phyloP scores from a whole-genome alignment of 2,329 filamentous ascomycete species.

The Aureobasidium sp. region DNA sequence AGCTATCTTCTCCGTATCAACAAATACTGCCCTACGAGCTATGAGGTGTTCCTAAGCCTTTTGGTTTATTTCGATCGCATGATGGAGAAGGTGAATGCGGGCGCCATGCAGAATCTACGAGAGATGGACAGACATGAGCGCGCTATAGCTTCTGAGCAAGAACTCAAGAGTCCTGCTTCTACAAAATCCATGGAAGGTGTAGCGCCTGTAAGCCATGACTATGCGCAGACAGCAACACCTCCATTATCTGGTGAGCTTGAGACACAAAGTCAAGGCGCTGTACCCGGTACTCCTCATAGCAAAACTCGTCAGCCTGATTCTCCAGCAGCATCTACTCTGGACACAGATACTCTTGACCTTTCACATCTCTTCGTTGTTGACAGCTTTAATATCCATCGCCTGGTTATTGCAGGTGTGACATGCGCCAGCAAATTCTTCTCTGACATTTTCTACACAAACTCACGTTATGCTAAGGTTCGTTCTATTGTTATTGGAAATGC shows the following conservation, averaged over 20 bases:
- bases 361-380: slow-evolving; percentile 87
- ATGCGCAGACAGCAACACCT: slow-evolving; percentile 38
- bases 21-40: slow-evolving; percentile 97
- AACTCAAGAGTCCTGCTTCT: slow-evolving; percentile 12
- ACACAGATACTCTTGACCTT: slow-evolving; percentile 36
- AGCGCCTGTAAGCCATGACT: slow-evolving; percentile 19
- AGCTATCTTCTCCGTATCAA: slow-evolving; percentile 95
- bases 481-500: not conserved
- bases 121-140: slow-evolving; percentile 40
- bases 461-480: slow-evolving; percentile 92
- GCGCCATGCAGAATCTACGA: slow-evolving; percentile 58
- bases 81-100: slow-evolving; percentile 88
- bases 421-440: slow-evolving; percentile 99
- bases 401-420: slow-evolving; percentile 94
- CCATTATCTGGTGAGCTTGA: slow-evolving; percentile 41
- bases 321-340: slow-evolving; percentile 14
- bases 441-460: slow-evolving; percentile 98
- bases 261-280: slow-evolving; percentile 24
- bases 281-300: slow-evolving; percentile 30
- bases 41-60: slow-evolving; percentile 92
- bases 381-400: slow-evolving; percentile 95
- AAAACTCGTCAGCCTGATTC: slow-evolving; percentile 22
- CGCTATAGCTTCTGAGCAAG: slow-evolving; percentile 17
- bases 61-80: slow-evolving; percentile 98
- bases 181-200: slow-evolving; percentile 21